Conservation (phyloP, 805 yeast species). For the Naumovozyma dairenensis region DNA sequence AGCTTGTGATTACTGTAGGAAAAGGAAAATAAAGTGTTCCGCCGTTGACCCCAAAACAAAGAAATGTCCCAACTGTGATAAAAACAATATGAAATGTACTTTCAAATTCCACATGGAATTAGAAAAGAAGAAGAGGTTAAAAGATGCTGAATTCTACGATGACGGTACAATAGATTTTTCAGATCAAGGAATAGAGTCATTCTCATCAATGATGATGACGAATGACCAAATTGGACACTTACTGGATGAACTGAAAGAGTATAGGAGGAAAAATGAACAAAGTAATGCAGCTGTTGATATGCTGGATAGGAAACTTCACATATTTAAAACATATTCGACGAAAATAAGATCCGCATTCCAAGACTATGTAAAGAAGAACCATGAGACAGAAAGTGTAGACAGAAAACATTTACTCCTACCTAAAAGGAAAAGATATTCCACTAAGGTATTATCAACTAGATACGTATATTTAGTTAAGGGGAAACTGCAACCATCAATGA, state of each 20-base stretch:
- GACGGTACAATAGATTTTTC: too few species aligned
- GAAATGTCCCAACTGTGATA: constrained; percentile 24
- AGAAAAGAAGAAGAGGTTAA: constrained; percentile 3
- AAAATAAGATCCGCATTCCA: constrained; percentile 6
- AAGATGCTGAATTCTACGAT: background rate
- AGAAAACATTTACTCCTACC: constrained; percentile 5
- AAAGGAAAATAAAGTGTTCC: constrained; percentile 26
- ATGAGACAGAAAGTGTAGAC: constrained; percentile 2
- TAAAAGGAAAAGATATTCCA: constrained; percentile 7
- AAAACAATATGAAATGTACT: constrained; percentile 18
- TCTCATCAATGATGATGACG: background rate
- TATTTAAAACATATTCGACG: constrained; percentile 6
- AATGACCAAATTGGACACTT: background rate
- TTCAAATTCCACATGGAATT: constrained; percentile 16
- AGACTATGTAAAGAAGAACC: constrained; percentile 2
- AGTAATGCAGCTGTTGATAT: constrained; percentile 3
- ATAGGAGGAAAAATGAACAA: constrained; percentile 11
- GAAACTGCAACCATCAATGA: constrained; percentile 1
- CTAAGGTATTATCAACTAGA: constrained; percentile 8
- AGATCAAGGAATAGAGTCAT: too few species aligned
- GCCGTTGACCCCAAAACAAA: constrained; percentile 13
- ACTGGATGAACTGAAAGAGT: background rate
- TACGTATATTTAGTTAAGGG: constrained; percentile 9
- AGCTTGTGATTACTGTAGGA: constrained; percentile 29
- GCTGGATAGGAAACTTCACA: background rate